Percentiles rank a stretch among this genome's conserved stretches.
phyloP scores from a whole-genome alignment of 2,329 filamentous ascomycete species.

The Macrophomina pseudophaseolina region DNA sequence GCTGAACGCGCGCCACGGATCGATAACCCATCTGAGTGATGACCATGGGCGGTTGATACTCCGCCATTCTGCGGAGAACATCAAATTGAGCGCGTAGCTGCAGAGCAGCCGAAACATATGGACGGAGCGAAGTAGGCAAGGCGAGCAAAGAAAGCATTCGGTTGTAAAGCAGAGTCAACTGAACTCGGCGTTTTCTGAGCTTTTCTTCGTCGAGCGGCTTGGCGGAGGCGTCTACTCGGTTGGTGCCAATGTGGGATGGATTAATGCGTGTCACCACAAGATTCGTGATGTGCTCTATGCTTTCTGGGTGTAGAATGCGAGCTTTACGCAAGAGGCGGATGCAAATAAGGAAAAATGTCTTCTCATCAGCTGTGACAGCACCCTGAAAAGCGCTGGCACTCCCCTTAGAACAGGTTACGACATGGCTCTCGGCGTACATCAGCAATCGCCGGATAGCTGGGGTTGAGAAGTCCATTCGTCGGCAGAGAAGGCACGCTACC shows the following conservation, averaged over 20 bases:
- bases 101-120: slow-evolving; percentile 53
- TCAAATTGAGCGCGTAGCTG: slow-evolving; percentile 65
- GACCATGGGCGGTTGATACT: slow-evolving; percentile 57
- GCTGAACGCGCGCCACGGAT: slow-evolving; percentile 60
- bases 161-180: slow-evolving; percentile 54
- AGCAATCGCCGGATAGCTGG: slow-evolving; percentile 51
- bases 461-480: slow-evolving; percentile 48
- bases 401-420: neutral
- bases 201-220: neutral
- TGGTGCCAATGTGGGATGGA: neutral
- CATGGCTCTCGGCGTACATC: neutral
- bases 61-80: slow-evolving; percentile 62
- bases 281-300: slow-evolving; percentile 49
- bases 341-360: slow-evolving; percentile 46
- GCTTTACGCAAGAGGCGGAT: slow-evolving; percentile 58
- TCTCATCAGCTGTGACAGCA: slow-evolving; percentile 12
- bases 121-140: slow-evolving; percentile 52
- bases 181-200: neutral
- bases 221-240: neutral
- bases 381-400: neutral
- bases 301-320: slow-evolving; percentile 54
- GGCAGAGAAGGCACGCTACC: slow-evolving; percentile 54
- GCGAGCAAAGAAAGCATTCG: slow-evolving; percentile 55
- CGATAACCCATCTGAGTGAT: slow-evolving; percentile 65
- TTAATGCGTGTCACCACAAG: slow-evolving; percentile 45